Evolutionary conservation across 805 yeast genomes (phyloP).

Genomic region (Metschnikowia hibisci): DNA sequence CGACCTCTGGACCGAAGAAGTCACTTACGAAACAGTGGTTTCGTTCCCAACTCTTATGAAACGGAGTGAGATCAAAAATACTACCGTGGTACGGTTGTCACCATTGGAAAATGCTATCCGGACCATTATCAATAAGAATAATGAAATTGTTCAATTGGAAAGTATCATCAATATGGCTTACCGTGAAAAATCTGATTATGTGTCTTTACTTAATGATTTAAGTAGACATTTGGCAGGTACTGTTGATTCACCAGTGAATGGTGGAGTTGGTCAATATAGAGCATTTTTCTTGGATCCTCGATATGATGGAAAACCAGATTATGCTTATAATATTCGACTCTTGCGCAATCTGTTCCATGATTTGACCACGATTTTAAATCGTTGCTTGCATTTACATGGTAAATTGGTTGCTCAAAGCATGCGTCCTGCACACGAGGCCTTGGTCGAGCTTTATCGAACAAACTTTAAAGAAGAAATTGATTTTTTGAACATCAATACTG

Average conservation of each 20-base stretch:
- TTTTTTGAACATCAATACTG: constrained; percentile 34
- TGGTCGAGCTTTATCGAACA: constrained; percentile 58
- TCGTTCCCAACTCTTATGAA: constrained; percentile 88
- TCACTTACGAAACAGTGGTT: constrained; percentile 67
- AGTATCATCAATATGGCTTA: constrained; percentile 50
- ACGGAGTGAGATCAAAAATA: constrained; percentile 62
- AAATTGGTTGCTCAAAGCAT: constrained; percentile 53
- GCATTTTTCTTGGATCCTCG: constrained; percentile 51
- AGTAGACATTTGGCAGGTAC: constrained; percentile 77
- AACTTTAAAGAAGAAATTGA: constrained; percentile 68
- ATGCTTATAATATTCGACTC: constrained; percentile 29
- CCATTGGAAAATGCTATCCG: constrained; percentile 81
- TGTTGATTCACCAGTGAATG: constrained; percentile 88
- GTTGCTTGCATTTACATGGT: constrained; percentile 68
- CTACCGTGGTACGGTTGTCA: constrained; percentile 54
- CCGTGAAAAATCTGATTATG: constrained; percentile 47
- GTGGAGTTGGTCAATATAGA: constrained; percentile 84
- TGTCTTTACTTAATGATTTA: constrained; percentile 54
- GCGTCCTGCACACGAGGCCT: constrained; percentile 61
- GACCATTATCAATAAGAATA: constrained; percentile 61
- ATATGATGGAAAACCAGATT: constrained; percentile 31
- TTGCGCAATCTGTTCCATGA: constrained; percentile 59
- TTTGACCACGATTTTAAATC: constrained; percentile 58
- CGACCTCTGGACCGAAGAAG: constrained; percentile 87
- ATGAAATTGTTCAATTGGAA: constrained; percentile 68